These are phyloP conservation scores for Blastobotrys attinorum DNA, from an alignment of 805 yeast genomes.

Conservation along the genomic window DNA sequence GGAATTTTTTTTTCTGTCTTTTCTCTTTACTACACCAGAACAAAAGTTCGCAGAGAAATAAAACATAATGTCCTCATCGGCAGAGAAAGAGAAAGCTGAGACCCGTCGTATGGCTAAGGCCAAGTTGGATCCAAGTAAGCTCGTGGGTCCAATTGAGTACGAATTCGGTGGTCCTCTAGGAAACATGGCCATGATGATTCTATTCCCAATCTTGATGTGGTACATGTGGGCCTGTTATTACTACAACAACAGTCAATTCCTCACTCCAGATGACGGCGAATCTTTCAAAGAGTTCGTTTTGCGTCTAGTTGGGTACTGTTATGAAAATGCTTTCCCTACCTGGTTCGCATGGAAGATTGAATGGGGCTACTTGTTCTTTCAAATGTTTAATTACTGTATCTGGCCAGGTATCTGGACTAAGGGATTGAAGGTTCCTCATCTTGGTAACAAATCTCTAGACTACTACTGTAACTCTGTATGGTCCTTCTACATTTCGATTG, in stretches of 20 bases:
- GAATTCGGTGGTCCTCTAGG: conserved; percentile 95
- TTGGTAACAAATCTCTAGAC: conserved; percentile 72
- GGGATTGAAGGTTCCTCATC: conserved; percentile 86
- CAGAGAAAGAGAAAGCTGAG: conserved; percentile 4
- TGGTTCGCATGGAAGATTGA: conserved; percentile 60
- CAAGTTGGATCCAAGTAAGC: conserved; percentile 15
- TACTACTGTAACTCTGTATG: conserved; percentile 90
- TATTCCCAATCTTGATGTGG: conserved; percentile 90
- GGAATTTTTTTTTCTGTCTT: no score
- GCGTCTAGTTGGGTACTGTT: conserved; percentile 35
- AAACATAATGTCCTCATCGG: conserved; percentile 3
- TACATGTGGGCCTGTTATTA: conserved; percentile 92
- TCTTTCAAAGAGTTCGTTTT: conserved; percentile 38
- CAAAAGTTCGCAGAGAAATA: no score
- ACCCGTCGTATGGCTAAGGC: conserved; percentile 3
- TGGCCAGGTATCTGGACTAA: conserved; percentile 93
- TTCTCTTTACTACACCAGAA: no score
- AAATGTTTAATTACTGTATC: conserved; percentile 66
- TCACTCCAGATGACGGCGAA: conserved; percentile 56
- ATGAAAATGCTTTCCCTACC: conserved; percentile 39
- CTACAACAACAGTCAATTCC: conserved; percentile 66
- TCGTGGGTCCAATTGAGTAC: conserved; percentile 30
- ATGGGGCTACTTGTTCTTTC: conserved; percentile 58
- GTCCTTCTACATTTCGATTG: conserved; percentile 66
- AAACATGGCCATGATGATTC: conserved; percentile 82